Base-by-base conservation (phyloP, 805 yeast genomes). In the Metschnikowia orientalis region DNA sequence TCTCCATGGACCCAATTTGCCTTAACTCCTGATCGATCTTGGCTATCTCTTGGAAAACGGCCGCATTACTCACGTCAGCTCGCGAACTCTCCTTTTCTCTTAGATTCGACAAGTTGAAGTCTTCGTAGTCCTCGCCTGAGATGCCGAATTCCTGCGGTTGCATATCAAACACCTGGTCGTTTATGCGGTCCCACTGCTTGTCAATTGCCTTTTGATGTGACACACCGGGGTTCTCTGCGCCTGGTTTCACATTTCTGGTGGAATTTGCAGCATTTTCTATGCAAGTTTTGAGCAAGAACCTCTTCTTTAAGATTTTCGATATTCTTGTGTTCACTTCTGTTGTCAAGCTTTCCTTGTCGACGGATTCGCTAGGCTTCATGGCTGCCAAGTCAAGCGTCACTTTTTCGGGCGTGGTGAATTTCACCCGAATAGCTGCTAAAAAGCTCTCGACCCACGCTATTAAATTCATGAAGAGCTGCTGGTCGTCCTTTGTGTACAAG, bases 401-500 rank as follows among this genome's bases (percentile, higher is more conserved):
- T 11, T 53, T 56, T 1, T 57, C 59, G 5, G 60, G 51, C 4
- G 63, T 62, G 8, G 47, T 59, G 48, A 71, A 79, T 36, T 89
- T 85, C 32, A 67, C 63, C 36, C 84, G 71, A 31, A 89, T 59
- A 41, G 85, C 75, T 8, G 64, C 61, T 17, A 88, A 61, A 32
- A 87, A 76, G 12, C 67, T 62, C 38, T 82, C 77, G 27, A 86
- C 66, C 97, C 97, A 90, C 5, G 57, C 56, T 27, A 86, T 69
- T 32, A 92, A 60, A 4, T 78, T 77, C 31, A 79, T 76, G 59
- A 90, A 90, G 4, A 90, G 60, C 4, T 78, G 74, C 19, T 74
- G 73, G 22, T 76, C 66, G 51, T 90, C 97, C 42, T 83, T 77
- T n/a, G 69, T 41, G 55, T 89, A 88, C n/a, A 88, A 74, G 33